A percentile compares a stretch with the other conserved stretches of the same genome.
Conservation (phyloP, 257 asterid genomes). For the Gentiana dahurica region DNA sequence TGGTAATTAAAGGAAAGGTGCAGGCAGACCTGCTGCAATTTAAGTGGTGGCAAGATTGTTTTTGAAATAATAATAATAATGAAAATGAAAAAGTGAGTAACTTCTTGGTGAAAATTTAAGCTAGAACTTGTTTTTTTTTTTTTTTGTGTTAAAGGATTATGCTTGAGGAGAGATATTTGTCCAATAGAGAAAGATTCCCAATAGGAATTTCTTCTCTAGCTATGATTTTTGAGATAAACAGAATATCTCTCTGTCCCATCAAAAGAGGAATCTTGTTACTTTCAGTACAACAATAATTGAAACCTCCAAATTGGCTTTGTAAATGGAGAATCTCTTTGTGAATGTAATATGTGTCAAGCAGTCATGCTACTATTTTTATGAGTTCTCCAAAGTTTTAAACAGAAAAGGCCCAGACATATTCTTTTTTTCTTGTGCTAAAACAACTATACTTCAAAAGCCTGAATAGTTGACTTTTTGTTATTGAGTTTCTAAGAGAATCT, state of each 20-base stretch:
- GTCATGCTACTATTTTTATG: too few species aligned
- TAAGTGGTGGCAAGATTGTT: not conserved
- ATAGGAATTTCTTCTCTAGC: conserved; percentile 19
- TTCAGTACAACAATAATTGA: conserved; percentile 44
- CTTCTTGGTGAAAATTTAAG: conserved; percentile 3
- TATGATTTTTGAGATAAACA: conserved; percentile 16
- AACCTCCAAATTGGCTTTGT: conserved; percentile 37
- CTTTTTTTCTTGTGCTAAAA: too few species aligned
- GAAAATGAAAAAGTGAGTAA: not conserved
- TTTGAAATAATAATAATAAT: not conserved
- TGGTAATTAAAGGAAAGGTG: too few species aligned
- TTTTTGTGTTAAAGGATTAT: not conserved
- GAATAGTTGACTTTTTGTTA: too few species aligned
- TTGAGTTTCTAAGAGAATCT: too few species aligned
- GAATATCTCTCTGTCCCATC: conserved; percentile 45
- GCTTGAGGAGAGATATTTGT: conserved; percentile 14
- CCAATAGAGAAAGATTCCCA: conserved; percentile 19
- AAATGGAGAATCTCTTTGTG: conserved; percentile 49
- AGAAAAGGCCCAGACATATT: too few species aligned
- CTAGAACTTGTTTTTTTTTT: not conserved
- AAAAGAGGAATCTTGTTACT: conserved; percentile 48
- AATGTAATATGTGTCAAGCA: conserved; percentile 21
- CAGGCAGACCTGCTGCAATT: not conserved
- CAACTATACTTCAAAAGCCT: too few species aligned
- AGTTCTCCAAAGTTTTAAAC: too few species aligned